phyloP scores from a whole-genome alignment of 2,329 filamentous ascomycete species.

The Fusarium sp. region DNA sequence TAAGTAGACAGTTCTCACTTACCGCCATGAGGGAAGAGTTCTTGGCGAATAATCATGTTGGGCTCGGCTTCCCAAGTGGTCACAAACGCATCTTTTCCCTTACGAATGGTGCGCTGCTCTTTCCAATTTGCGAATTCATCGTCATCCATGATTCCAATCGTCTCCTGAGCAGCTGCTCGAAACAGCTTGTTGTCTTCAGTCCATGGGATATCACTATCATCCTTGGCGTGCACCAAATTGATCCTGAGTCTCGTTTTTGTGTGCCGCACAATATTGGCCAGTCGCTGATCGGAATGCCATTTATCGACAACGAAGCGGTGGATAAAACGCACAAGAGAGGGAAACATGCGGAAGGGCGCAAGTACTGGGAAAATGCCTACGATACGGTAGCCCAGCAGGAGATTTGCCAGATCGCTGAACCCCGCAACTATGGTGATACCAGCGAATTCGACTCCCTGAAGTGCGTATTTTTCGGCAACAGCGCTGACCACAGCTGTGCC shows the following conservation, averaged over 20 bases:
- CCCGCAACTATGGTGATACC: constrained; percentile 84
- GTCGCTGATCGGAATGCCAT: constrained; percentile 81
- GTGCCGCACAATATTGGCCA: constrained; percentile 69
- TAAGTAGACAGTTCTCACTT: constrained; percentile 45
- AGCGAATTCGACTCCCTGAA: constrained; percentile 77
- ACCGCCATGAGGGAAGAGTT: constrained; percentile 70
- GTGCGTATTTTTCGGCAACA: constrained; percentile 78
- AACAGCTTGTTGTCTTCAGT: constrained; percentile 77
- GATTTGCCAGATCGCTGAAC: constrained; percentile 80
- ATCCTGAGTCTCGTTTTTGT: constrained; percentile 73
- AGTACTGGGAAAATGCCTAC: constrained; percentile 85
- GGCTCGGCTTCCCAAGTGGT: constrained; percentile 62
- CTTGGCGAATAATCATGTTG: constrained; percentile 67
- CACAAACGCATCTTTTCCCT: constrained; percentile 65
- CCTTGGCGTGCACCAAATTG: constrained; percentile 82
- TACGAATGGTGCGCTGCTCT: constrained; percentile 59
- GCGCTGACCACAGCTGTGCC: constrained; percentile 88
- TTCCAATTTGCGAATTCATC: constrained; percentile 62
- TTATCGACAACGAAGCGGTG: constrained; percentile 79
- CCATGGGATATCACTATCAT: constrained; percentile 88
- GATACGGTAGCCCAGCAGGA: constrained; percentile 84
- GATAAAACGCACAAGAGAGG: constrained; percentile 73
- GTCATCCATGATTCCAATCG: constrained; percentile 56
- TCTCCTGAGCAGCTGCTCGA: constrained; percentile 69
- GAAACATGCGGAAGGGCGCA: constrained; percentile 79